Base-by-base conservation (phyloP, 2,329 filamentous ascomycete genomes). In the Diaporthe sp. region DNA sequence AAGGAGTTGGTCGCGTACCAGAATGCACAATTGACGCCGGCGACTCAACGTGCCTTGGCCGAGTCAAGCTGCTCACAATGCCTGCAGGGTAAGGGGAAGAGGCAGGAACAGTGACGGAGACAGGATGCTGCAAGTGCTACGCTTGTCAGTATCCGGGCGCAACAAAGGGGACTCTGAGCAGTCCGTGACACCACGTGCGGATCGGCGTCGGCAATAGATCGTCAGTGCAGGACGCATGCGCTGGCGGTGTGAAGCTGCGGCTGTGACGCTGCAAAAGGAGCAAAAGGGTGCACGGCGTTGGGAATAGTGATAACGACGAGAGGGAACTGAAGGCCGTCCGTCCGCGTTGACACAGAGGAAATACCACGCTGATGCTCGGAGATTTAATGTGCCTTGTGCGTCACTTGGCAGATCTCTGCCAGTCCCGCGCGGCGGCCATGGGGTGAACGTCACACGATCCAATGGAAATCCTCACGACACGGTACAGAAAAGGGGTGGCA, bases 351-450 rank as follows among this genome's bases (percentile, higher is more conserved):
- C 71, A 39, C 28, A 31, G 37, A 67, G 60, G 34, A 39, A 65
- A 71, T 60, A 58, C 51, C 73, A 28, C 72, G 53, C 44, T 37
- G 60, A 73, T 49, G 73, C 57, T 75, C 76, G 76, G 76, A 71
- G 70, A 77, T 77, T 73, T 75, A 73, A 76, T 70, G 34, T 73
- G 74, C 55, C 55, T 75, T 71, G 55, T 75, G 76, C 76, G 65
- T 51, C 76, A 73, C 28, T 71, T 71, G 58, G 75, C 75, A 72
- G 61, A 73, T 73, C 58, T 25, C 55, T 57, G 53, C 71, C 58
- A 63, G 57, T 63, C 28, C 61, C 31, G 28, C 17, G 60, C 71
- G 34, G 60, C 71, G 34, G 61, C 75, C 73, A 65, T 65, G 47
- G 53, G 25, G 25, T 42, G 72, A 25, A 39, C 28, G 49, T 74